Evolutionary conservation across 257 asterid genomes (phyloP).

Genomic region (Nicotiana noctiflora): DNA sequence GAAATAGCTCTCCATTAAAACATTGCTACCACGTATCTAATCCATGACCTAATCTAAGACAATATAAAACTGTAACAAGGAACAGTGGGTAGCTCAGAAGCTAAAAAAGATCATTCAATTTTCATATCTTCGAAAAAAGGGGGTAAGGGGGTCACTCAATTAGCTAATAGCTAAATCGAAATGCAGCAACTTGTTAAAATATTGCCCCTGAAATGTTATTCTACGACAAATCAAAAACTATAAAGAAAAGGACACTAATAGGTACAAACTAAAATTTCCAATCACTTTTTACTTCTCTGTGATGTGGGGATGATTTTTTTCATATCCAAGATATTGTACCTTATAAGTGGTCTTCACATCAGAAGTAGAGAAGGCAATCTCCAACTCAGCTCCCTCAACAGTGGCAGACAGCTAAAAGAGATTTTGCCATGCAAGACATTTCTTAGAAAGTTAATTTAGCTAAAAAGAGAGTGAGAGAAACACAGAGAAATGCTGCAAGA

Average conservation of each 20-base stretch:
- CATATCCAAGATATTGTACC: conserved; percentile 32
- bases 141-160: background rate
- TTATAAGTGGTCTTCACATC: conserved; percentile 64
- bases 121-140: background rate
- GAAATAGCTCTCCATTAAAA: background rate
- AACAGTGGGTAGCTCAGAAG: background rate
- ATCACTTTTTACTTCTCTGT: background rate
- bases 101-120: background rate
- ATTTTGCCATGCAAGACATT: conserved; percentile 10
- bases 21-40: background rate
- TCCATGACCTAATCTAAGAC: background rate
- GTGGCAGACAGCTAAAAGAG: conserved; percentile 35
- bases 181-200: background rate
- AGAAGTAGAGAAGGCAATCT: conserved; percentile 46
- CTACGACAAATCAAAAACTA: background rate
- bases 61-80: background rate
- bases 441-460: background rate
- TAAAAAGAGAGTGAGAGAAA: background rate
- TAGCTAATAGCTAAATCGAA: background rate
- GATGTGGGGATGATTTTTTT: background rate
- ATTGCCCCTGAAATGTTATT: background rate
- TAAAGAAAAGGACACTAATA: background rate
- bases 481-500: conserved; percentile 1
- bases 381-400: conserved; percentile 37
- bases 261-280: background rate